These are phyloP conservation scores for Nakazawaea populi DNA, from an alignment of 805 yeast genomes.

Conservation along the genomic window DNA sequence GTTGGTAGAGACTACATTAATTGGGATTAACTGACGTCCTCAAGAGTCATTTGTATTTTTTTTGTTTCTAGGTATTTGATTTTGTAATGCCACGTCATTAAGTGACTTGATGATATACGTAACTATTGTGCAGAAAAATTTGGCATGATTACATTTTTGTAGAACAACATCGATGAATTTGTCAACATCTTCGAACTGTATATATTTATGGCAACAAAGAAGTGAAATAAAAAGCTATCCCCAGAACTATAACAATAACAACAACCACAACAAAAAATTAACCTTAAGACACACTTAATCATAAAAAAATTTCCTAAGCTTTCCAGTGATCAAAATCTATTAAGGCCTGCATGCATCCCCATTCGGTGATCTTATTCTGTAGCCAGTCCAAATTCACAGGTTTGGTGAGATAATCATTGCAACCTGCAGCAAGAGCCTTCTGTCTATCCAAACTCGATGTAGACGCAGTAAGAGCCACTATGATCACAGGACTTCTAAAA, in stretches of 20 bases:
- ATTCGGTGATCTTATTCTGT: slow-evolving; percentile 87
- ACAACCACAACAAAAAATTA: no score
- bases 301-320: slow-evolving; percentile 18
- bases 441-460: slow-evolving; percentile 80
- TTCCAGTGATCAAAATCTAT: slow-evolving; percentile 95
- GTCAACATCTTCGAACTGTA: background rate
- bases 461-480: slow-evolving; percentile 94
- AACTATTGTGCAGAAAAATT: no score
- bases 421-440: slow-evolving; percentile 93
- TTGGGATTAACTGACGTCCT: slow-evolving; percentile 36
- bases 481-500: slow-evolving; percentile 94
- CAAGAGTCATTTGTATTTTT: background rate
- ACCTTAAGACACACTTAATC: no score
- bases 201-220: background rate
- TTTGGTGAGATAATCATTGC: slow-evolving; percentile 93
- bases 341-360: slow-evolving; percentile 99
- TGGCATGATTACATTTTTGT: background rate
- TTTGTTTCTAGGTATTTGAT: background rate
- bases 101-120: no score
- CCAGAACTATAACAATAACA: no score
- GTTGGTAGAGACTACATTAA: slow-evolving; percentile 69
- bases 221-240: background rate
- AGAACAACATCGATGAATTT: background rate
- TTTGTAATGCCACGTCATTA: background rate
- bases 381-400: slow-evolving; percentile 95